Percentiles rank a stretch among this genome's conserved stretches.
These are phyloP conservation scores for Parmales sp. DNA, from an alignment of 108 stramenopile species.

Conservation along the genomic window DNA sequence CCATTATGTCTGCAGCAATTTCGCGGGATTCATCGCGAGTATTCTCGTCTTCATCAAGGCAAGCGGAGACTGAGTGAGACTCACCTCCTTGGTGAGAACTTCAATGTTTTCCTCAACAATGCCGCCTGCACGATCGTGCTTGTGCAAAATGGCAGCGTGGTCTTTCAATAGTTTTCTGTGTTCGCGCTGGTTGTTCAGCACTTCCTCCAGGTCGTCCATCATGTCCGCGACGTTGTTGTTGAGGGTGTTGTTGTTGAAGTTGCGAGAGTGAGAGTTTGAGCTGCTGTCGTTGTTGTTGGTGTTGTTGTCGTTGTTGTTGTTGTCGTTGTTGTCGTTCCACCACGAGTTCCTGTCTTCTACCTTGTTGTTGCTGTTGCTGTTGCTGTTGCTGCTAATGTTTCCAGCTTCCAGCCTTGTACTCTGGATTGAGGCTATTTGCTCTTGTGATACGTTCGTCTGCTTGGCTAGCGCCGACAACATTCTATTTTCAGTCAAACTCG, in stretches of 20 bases:
- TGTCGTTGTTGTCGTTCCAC: background rate
- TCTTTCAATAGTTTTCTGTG: background rate
- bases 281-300: background rate
- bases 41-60: too few relatives aligned
- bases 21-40: too few relatives aligned
- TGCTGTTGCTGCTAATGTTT: too few relatives aligned
- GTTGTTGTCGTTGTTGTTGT: background rate
- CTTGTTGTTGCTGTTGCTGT: too few relatives aligned
- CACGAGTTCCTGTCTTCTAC: background rate
- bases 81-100: background rate
- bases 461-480: slow-evolving; percentile 8
- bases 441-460: slow-evolving; percentile 7
- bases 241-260: background rate
- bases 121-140: background rate
- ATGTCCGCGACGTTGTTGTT: background rate
- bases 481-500: slow-evolving; percentile 3
- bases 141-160: background rate
- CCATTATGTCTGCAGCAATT: too few relatives aligned
- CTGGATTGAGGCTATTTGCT: background rate
- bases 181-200: background rate
- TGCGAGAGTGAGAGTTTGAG: background rate
- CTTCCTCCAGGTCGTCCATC: background rate
- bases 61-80: too few relatives aligned
- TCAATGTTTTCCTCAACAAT: background rate
- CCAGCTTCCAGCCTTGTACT: too few relatives aligned